Evolutionary conservation across 139 green algal genomes (phyloP), one percentile per base, ranked within the genome.

Genomic region (Picochlorum sp.): DNA sequence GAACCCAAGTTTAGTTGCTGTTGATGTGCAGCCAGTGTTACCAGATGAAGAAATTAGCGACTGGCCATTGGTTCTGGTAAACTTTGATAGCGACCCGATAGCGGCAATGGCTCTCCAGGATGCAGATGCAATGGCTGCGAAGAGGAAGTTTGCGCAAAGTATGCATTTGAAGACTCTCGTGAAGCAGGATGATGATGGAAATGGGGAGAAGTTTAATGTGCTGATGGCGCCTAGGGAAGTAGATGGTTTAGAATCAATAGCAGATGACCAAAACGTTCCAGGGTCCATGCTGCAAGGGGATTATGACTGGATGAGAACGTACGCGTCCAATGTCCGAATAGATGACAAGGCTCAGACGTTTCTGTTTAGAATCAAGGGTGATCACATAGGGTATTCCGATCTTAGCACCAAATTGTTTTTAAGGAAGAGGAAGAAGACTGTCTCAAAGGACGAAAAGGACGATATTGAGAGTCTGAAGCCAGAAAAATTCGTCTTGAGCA

Each of bases 261-360:
- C 63, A 15, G 47, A 15, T 31, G 63, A 50, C 41, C 50, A 34
- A 57, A 41, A 30, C 38, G 41, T 62, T 28, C 49, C 62, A 16
- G 71, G 21, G 18, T 16, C 26, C 20, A 30, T 26, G 23, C 57
- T 78, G 45, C 41, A 62, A 20, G 38, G 52, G 4, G 70, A 82
- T 44, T 79, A 83, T 67, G 55, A 82, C n/a, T 83, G 75, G 77
- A 68, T 80, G n/a, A 63, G 77, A 10, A 76, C 80, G 49, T 84
- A 83, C 62, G 30, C 60, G n/a, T 64, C 70, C 15, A 26, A 66
- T 24, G 62, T 74, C 3, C 47, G 49, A 18, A 49, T 72, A 49
- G 13, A 55, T 58, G 68, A 65, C 69, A 60, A 68, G 59, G 60
- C 34, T 21, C 37, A 52, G 20, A 83, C 65, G 15, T 84, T 61